Conservation (phyloP, 768 basidiomycete genomes). For the Omphalotus guepiniiformis region DNA sequence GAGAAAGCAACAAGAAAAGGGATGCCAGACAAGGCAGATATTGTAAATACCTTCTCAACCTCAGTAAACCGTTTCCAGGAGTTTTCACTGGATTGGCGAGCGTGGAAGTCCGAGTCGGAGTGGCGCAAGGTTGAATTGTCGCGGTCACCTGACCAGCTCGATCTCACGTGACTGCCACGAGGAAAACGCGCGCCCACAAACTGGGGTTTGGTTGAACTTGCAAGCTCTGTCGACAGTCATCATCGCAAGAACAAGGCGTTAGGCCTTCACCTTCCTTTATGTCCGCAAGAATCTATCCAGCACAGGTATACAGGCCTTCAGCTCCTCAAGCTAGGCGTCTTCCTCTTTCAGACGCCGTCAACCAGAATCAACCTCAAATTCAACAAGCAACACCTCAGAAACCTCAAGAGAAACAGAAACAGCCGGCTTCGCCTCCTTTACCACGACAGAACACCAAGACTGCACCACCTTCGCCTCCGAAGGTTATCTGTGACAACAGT, state of each 20-base stretch:
- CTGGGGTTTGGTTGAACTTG: neutral
- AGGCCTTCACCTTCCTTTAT: conserved; percentile 32
- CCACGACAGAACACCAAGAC: conserved; percentile 82
- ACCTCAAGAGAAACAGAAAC: conserved; percentile 34
- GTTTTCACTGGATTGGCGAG: neutral
- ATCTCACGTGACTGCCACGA: conserved; percentile 3
- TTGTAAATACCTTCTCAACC: no score
- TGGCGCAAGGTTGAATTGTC: neutral
- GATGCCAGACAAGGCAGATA: neutral
- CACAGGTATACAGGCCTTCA: conserved; percentile 27
- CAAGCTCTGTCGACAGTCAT: neutral
- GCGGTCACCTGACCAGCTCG: conserved; percentile 6
- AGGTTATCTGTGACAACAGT: conserved; percentile 63
- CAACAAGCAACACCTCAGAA: conserved; percentile 30
- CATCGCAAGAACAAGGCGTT: conserved; percentile 31
- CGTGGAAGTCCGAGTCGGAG: neutral
- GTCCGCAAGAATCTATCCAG: conserved; percentile 35
- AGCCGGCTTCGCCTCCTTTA: conserved; percentile 57
- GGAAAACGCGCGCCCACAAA: neutral
- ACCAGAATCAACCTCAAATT: conserved; percentile 28
- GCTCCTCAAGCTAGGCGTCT: conserved; percentile 23
- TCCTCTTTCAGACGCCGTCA: conserved; percentile 40
- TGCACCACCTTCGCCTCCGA: conserved; percentile 76
- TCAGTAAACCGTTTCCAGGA: no score
- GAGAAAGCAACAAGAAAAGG: neutral